phyloP scores from a whole-genome alignment of 1,284 basidiomycete species.

The Cutaneotrichosporon sp. region DNA sequence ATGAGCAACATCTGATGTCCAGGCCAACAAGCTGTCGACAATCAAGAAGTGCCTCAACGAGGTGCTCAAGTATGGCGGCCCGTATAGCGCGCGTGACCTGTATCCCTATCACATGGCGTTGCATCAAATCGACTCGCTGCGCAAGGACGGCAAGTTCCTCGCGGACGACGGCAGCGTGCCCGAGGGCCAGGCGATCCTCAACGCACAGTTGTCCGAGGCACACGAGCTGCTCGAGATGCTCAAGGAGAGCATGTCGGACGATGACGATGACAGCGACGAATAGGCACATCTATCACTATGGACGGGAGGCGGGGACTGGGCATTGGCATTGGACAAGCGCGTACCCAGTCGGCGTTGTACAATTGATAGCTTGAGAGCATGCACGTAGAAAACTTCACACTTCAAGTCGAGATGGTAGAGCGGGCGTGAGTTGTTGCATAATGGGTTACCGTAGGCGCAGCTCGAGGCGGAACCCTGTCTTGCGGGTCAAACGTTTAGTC shows the following conservation, averaged over 20 bases:
- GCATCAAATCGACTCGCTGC: slow-evolving; percentile 90
- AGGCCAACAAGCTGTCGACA: slow-evolving; percentile 91
- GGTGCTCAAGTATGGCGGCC: slow-evolving; percentile 93
- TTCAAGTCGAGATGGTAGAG: too few species aligned
- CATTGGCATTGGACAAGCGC: not conserved
- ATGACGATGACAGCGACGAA: slow-evolving; percentile 37
- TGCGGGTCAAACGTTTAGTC: too few species aligned
- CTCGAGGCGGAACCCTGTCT: too few species aligned
- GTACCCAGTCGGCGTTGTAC: slow-evolving; percentile 9
- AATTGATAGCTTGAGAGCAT: slow-evolving; percentile 7
- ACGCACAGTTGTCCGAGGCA: slow-evolving; percentile 93
- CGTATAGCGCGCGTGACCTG: slow-evolving; percentile 90
- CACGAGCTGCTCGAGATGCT: slow-evolving; percentile 90
- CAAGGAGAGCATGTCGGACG: slow-evolving; percentile 52
- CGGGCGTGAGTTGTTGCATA: not conserved
- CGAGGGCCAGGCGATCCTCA: slow-evolving; percentile 94
- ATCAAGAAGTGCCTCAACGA: slow-evolving; percentile 97
- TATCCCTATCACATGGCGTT: slow-evolving; percentile 96
- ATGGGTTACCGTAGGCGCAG: too few species aligned
- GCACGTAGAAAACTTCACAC: not conserved
- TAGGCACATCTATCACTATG: not conserved
- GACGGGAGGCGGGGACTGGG: not conserved
- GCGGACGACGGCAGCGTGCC: slow-evolving; percentile 69
- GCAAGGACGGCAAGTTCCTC: slow-evolving; percentile 89
- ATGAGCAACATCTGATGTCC: not conserved